Base-by-base conservation (phyloP, 163 green algal species). In the Scenedesmus sp. region DNA sequence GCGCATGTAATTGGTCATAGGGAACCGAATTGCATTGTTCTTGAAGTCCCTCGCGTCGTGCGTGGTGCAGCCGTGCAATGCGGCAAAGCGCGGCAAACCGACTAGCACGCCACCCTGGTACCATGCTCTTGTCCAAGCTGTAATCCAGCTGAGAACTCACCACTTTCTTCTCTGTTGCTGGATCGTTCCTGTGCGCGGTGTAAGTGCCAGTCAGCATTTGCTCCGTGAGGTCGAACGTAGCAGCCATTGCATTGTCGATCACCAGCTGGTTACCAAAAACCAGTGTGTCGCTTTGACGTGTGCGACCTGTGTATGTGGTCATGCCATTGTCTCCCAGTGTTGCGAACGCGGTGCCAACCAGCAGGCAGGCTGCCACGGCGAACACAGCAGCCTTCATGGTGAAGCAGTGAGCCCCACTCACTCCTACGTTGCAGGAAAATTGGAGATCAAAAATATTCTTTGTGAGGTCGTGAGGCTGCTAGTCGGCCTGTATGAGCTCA, bases 241-340 rank as follows among this genome's bases (percentile, higher is more conserved):
- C 72, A 26, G 46, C 42, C 61, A 91, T 30, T 10, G 78, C 87
- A 16, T 87, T n/a, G 33, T 91, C 51, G 24, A 86, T 44, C 9
- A 91, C 56, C 24, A 91, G 76, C 51, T 91, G 37, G 42, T 91
- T 91, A 78, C 87, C 87, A 24, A 91, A 91, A 2, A 81, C 81
- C 49, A 91, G 37, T 12, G 51, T 82, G 37, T 91, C 59, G 56
- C 18, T 16, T 0, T 3, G 18, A 35, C 76, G 16, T 13, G 30
- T 86, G 40, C 87, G 80, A 3, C 87, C 87, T 26, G 26, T 91
- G 53, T 86, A 91, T 30, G 87, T 91, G 26, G 78, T 86, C 56
- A 87, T 86, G 37, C 87, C 87, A 86, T 91, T 91, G 56, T 91
- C 87, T n/a, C 87, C 87, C 18, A 91, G 76, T 30, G 87, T 84